Base-by-base conservation (phyloP, 2,329 filamentous ascomycete genomes). In the Xylariaceae sp. region DNA sequence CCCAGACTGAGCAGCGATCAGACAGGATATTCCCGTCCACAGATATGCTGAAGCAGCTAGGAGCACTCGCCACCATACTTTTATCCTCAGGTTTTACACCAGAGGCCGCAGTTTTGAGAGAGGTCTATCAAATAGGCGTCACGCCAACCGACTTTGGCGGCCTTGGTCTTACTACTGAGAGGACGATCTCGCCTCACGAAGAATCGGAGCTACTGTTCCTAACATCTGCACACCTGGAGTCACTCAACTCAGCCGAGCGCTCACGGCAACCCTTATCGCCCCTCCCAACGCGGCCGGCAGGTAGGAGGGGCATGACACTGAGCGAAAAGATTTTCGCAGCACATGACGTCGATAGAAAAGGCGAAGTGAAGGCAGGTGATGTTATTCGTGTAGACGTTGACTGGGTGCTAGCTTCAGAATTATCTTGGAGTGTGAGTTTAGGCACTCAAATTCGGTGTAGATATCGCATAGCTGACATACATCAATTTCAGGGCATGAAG, bases 331-430 rank as follows among this genome's bases (percentile, higher is more conserved):
- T 78, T 32, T 74, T 78, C 57, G 74, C 75, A 0, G 53, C 70
- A n/a, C 75, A 77, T 59, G 73, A 74, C 53, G 63, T 76, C 1
- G 60, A 65, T 1, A 60, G 64, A 2, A 66, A 63, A 15, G 70
- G 70, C 0, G 69, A 57, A 13, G 69, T 78, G 2, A 54, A 56
- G 26, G 62, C 74, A 0, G 75, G 75, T 0, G 71, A 75, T 13
- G 66, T 73, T 3, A 72, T 79, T 10, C 68, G 72, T 1, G 70
- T 78, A 2, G 66, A 68, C 18, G 70, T 79, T 0, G 76, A 79
- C 55, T 79, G 76, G 75, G 69, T 77, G 35, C 70, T 78, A 53
- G 73, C 76, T 2, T 74, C 70, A 3, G 76, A 79, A 50, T 63
- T 71, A 1, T 72, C 70, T 6, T 79, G 76, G 76, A 53, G 54